Conservation (phyloP, 192 early-diverging fungal species). For the Coemansia sp. region DNA sequence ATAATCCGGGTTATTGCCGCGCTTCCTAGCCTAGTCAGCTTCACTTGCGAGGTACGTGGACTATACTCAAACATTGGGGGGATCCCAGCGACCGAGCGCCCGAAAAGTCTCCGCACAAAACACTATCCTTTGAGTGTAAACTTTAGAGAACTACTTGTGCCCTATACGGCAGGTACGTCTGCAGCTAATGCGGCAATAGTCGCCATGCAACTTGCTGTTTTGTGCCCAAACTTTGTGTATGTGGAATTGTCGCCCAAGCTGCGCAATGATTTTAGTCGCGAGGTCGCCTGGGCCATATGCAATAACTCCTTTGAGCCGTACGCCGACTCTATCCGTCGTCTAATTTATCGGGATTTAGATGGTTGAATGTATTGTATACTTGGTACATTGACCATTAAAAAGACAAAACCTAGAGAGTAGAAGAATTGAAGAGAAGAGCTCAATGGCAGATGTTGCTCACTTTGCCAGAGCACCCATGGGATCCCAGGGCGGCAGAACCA, state of each 20-base stretch:
- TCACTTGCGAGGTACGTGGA: neutral
- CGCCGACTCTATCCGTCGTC: neutral
- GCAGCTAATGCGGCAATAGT: neutral
- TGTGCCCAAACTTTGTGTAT: neutral
- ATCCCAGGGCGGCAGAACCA: slow-evolving; percentile 73
- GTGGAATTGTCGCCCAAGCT: neutral
- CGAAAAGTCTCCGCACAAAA: neutral
- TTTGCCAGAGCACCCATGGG: slow-evolving; percentile 73
- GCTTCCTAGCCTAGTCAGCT: neutral
- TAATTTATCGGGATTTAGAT: neutral
- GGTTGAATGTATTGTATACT: neutral
- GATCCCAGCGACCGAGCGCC: neutral
- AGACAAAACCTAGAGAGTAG: neutral
- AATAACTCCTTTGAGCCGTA: neutral
- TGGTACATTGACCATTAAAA: neutral
- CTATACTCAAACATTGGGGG: neutral
- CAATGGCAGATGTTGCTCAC: neutral
- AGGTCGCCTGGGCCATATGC: neutral
- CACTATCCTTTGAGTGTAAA: neutral
- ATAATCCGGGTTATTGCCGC: neutral
- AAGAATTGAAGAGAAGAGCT: neutral
- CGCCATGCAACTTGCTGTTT: neutral
- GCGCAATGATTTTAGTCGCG: neutral
- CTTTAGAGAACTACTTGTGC: neutral
- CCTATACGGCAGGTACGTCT: neutral